Base-by-base conservation (phyloP, 305 asterid species). In the Euphrasia arctica region DNA sequence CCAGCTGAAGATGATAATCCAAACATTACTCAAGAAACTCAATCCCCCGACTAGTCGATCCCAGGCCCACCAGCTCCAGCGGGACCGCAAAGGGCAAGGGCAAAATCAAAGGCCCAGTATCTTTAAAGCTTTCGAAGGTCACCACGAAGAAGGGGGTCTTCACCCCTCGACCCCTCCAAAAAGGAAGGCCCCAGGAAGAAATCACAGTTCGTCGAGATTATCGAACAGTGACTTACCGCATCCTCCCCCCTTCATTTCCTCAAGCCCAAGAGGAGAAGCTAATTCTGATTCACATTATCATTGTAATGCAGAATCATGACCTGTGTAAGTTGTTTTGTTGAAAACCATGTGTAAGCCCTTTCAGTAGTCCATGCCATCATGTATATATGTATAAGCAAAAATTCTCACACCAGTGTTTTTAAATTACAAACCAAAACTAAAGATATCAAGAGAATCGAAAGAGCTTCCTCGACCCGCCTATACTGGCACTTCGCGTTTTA, bases 21-120 rank as follows among this genome's bases (percentile, higher is more conserved):
- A 81, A 18, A 57, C 79, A 0, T 69, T 81, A 58, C 48, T 80
- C 62, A 72, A 74, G 74, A 91, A 80, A 68, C 54, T 78, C 73
- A 81, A 75, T 77, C 85, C 1, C 10, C 81, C 64, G 82, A 79
- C 65, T 72, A 36, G 42, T 7, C 41, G 6, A 34, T 34, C 80
- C 6, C 60, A 85, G 6, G 71, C 85, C 72, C 73, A 58, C 71
- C 95, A 81, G 62, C 72, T 89, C 50, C 50, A 92, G 96, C 70
- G 82, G 97, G 51, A 92, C 97, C 4, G 95, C 97, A 0, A 91
- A 89, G 71, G 98, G 98, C 2, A 92, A 92, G 69, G 84, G 77
- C 2, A 89, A 89, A 74, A 9, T 84, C 65, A 92, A 92, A 77
- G 60, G 78, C 2, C 90, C 79, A 12, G 84, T 77, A 66, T 63